Conservation (phyloP, 1,139 yeast species). For the Protomyces pachydermus region DNA sequence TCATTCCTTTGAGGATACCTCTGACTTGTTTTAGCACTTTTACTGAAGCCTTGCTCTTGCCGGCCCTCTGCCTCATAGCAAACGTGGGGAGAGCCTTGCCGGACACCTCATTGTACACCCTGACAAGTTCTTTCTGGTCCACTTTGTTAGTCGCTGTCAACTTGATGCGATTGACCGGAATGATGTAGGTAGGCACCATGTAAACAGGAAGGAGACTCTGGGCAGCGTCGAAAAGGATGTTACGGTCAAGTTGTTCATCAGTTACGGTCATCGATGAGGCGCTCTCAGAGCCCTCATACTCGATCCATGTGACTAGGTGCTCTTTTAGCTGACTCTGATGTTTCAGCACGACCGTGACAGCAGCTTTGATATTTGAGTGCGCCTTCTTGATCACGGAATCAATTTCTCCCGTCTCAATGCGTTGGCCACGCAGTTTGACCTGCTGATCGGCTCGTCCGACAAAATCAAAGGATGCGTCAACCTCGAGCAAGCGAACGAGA, state of each 20-base stretch:
- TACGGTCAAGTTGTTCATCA: not conserved
- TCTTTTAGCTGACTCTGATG: constrained; percentile 31
- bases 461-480: constrained; percentile 33
- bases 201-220: constrained; percentile 31
- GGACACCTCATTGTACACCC: constrained; percentile 17
- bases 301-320: constrained; percentile 32
- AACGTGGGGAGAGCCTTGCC: not conserved
- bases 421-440: constrained; percentile 35
- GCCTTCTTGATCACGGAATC: constrained; percentile 30
- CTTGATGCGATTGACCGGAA: constrained; percentile 31
- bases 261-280: not conserved
- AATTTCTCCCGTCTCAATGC: constrained; percentile 35
- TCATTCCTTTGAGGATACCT: constrained; percentile 9
- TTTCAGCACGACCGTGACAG: constrained; percentile 30
- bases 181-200: constrained; percentile 34
- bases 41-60: not conserved
- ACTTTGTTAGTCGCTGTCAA: constrained; percentile 35
- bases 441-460: constrained; percentile 35
- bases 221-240: constrained; percentile 25
- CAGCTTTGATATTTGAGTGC: constrained; percentile 25
- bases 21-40: constrained; percentile 1
- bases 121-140: constrained; percentile 30
- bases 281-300: not conserved
- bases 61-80: not conserved
- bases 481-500: constrained; percentile 33